A percentile compares a stretch with the other conserved stretches of the same genome.
These are phyloP conservation scores for Marasmius sp. DNA, from an alignment of 1,284 basidiomycete species.

Conservation along the genomic window DNA sequence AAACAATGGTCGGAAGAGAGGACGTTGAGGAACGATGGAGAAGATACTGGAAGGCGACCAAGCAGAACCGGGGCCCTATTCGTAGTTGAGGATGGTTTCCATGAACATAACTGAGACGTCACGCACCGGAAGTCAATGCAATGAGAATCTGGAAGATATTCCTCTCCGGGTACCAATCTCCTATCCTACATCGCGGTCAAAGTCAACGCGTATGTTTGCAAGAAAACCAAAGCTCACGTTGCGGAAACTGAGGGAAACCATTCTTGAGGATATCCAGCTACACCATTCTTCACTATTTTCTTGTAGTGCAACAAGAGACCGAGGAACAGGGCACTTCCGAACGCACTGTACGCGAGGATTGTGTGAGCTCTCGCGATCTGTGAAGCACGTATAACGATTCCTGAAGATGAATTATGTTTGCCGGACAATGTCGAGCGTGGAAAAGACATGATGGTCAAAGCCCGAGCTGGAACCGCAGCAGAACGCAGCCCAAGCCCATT, in stretches of 20 bases:
- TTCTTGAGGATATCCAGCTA: constrained; percentile 85
- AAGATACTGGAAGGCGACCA: constrained; percentile 76
- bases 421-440: background rate
- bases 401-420: background rate
- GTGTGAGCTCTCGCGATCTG: constrained; percentile 68
- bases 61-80: constrained; percentile 75
- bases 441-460: constrained; percentile 9
- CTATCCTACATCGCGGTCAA: constrained; percentile 54
- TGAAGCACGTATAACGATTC: constrained; percentile 46
- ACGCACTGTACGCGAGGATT: constrained; percentile 68
- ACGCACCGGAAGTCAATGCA: constrained; percentile 75
- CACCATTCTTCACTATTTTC: constrained; percentile 87
- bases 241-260: constrained; percentile 95
- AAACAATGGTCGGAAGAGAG: constrained; percentile 54
- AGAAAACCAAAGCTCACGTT: constrained; percentile 57
- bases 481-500: background rate
- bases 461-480: background rate
- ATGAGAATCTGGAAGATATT: constrained; percentile 91
- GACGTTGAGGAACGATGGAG: constrained; percentile 47
- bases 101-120: constrained; percentile 12
- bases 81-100: constrained; percentile 7
- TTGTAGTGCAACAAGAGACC: constrained; percentile 78
- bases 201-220: background rate
- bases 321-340: constrained; percentile 66
- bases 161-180: constrained; percentile 90